These are phyloP conservation scores for Trichoderma koningii DNA, from an alignment of 2,329 filamentous ascomycete genomes.

Conservation along the genomic window DNA sequence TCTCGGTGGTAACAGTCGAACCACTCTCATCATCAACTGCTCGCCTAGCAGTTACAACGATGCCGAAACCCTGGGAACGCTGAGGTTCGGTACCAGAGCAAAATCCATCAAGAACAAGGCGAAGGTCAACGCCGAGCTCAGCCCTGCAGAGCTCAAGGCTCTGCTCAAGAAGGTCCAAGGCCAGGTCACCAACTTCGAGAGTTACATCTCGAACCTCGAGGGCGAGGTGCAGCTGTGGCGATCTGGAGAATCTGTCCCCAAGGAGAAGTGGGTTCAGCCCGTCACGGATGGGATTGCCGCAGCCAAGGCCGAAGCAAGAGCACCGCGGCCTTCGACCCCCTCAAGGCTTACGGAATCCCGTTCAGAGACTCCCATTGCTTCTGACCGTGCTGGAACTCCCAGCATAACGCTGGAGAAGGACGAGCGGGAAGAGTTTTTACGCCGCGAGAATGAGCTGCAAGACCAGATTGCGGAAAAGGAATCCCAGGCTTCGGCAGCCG, in stretches of 20 bases:
- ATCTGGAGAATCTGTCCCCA: slow-evolving; percentile 82
- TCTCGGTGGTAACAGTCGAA: slow-evolving; percentile 94
- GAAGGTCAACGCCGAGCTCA: slow-evolving; percentile 98
- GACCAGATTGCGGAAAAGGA: slow-evolving; percentile 96
- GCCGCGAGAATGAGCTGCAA: slow-evolving; percentile 94
- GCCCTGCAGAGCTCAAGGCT: slow-evolving; percentile 89
- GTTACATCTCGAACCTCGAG: slow-evolving; percentile 81
- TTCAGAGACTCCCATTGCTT: slow-evolving; percentile 64
- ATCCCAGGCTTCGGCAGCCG: slow-evolving; percentile 72
- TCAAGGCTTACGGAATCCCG: slow-evolving; percentile 59
- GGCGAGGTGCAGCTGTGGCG: slow-evolving; percentile 86
- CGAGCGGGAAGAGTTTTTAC: slow-evolving; percentile 92
- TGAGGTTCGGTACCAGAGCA: slow-evolving; percentile 92
- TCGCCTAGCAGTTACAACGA: slow-evolving; percentile 99
- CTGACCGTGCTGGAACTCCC: slow-evolving; percentile 84
- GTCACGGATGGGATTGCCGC: slow-evolving; percentile 50
- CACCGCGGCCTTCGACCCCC: slow-evolving; percentile 56
- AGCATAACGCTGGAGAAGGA: slow-evolving; percentile 91
- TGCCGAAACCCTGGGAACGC: slow-evolving; percentile 85
- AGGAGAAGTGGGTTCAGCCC: slow-evolving; percentile 80
- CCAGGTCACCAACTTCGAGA: slow-evolving; percentile 85
- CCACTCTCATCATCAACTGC: slow-evolving; percentile 98
- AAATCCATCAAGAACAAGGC: slow-evolving; percentile 99
- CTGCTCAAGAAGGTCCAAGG: slow-evolving; percentile 90
- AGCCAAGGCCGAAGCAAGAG: slow-evolving; percentile 47